phyloP scores from a whole-genome alignment of 1,139 yeast species.

The Pichia sp. region DNA sequence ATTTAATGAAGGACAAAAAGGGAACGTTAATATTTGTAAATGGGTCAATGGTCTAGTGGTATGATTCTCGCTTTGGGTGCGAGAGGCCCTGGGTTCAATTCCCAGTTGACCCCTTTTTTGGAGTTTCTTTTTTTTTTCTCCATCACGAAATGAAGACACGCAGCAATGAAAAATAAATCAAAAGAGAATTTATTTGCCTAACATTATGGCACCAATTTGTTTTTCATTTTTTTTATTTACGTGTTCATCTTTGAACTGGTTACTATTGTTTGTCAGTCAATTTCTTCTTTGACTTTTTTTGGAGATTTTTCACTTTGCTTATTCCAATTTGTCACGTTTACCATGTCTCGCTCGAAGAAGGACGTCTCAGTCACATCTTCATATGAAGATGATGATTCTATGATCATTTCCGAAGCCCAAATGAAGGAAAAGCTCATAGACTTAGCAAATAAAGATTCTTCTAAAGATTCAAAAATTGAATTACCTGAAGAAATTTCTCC shows the following conservation, averaged over 20 bases:
- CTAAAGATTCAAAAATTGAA: constrained; percentile 29
- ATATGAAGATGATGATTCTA: constrained; percentile 5
- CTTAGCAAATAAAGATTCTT: constrained; percentile 43
- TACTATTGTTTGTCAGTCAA: neutral
- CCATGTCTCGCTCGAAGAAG: neutral
- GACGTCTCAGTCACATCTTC: neutral
- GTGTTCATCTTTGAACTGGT: neutral
- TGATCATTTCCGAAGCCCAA: constrained; percentile 22
- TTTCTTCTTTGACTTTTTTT: neutral
- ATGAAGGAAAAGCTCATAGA: constrained; percentile 26
- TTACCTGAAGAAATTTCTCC: constrained; percentile 33
- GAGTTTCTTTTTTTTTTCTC: constrained; percentile 1
- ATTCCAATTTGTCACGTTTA: neutral
- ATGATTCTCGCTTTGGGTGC: constrained; percentile 49
- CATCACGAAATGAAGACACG: neutral
- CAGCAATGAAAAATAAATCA: neutral
- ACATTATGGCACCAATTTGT: neutral
- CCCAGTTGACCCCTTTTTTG: constrained; percentile 29
- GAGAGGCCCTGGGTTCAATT: constrained; percentile 33
- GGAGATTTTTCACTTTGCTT: neutral
- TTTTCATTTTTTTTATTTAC: neutral
- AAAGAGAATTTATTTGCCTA: no score
- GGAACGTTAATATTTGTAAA: neutral
- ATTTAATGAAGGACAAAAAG: neutral
- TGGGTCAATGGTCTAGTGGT: constrained; percentile 34